These are phyloP conservation scores for Aquanectria penicillioides DNA, from an alignment of 2,329 filamentous ascomycete genomes.

Conservation along the genomic window DNA sequence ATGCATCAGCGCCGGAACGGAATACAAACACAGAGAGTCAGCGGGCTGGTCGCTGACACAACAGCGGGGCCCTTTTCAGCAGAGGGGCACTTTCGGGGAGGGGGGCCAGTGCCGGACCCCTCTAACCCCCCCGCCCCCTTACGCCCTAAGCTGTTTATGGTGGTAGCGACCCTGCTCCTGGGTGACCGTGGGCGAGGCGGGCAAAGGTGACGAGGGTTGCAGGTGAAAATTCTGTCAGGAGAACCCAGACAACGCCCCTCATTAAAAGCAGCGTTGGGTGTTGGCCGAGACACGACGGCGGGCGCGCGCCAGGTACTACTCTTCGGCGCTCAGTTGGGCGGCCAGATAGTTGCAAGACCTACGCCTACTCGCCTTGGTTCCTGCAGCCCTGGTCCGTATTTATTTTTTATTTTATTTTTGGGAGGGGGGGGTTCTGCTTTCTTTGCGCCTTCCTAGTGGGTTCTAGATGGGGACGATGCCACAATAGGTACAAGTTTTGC, in stretches of 20 bases:
- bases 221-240: conserved; percentile 47
- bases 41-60: conserved; percentile 33
- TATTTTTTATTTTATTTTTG: conserved; percentile 35
- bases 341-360: conserved; percentile 26
- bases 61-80: conserved; percentile 39
- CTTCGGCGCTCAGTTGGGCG: conserved; percentile 16
- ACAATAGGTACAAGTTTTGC: conserved; percentile 23
- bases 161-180: conserved; percentile 32
- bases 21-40: conserved; percentile 11
- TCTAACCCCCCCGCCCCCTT: conserved; percentile 14
- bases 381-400: conserved; percentile 36
- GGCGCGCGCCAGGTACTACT: conserved; percentile 31
- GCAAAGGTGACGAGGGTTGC: conserved; percentile 31
- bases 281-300: conserved; percentile 35
- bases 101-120: conserved; percentile 29
- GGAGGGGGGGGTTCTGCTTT: too few species aligned
- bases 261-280: conserved; percentile 37
- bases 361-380: conserved; percentile 11
- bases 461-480: conserved; percentile 21
- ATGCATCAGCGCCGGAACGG: conserved; percentile 28
- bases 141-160: conserved; percentile 36
- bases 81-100: conserved; percentile 35
- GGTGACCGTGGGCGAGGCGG: conserved; percentile 22
- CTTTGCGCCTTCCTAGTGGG: conserved; percentile 15
- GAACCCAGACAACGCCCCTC: conserved; percentile 38